phyloP scores from a whole-genome alignment of 2,329 filamentous ascomycete species.

The Lachnellula cervina region DNA sequence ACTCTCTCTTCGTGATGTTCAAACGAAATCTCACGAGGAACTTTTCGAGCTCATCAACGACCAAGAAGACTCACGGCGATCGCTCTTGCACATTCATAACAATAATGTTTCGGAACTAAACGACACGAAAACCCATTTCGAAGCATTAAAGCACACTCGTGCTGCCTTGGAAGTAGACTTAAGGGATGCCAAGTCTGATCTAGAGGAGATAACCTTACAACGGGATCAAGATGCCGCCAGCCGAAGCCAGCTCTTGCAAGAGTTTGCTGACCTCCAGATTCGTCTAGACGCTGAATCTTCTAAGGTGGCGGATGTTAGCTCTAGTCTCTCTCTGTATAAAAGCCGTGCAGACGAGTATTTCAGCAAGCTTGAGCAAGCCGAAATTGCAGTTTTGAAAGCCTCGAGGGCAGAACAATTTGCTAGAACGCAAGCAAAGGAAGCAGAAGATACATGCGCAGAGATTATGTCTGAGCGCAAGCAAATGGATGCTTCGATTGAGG shows the following conservation, averaged over 20 bases:
- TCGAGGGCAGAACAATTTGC: constrained; percentile 90
- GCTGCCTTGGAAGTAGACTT: constrained; percentile 79
- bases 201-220: constrained; percentile 72
- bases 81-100: constrained; percentile 79
- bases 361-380: constrained; percentile 91
- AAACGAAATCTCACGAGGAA: constrained; percentile 91
- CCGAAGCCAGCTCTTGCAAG: constrained; percentile 81
- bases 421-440: constrained; percentile 81
- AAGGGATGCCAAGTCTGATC: constrained; percentile 75
- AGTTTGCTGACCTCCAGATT: constrained; percentile 91
- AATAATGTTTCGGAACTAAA: constrained; percentile 78
- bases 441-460: constrained; percentile 83
- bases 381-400: constrained; percentile 91
- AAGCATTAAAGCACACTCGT: constrained; percentile 78
- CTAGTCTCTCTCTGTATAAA: constrained; percentile 86
- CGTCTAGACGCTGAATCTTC: constrained; percentile 84
- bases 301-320: constrained; percentile 75
- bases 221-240: constrained; percentile 85
- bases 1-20: constrained; percentile 82
- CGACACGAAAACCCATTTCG: constrained; percentile 81
- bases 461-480: constrained; percentile 90
- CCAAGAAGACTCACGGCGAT: constrained; percentile 82
- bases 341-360: constrained; percentile 93
- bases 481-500: constrained; percentile 82
- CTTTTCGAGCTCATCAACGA: constrained; percentile 88